Percentiles rank a stretch among this genome's conserved stretches.
Conservation (phyloP, 1,284 basidiomycete species). For the Malassezia sp. region DNA sequence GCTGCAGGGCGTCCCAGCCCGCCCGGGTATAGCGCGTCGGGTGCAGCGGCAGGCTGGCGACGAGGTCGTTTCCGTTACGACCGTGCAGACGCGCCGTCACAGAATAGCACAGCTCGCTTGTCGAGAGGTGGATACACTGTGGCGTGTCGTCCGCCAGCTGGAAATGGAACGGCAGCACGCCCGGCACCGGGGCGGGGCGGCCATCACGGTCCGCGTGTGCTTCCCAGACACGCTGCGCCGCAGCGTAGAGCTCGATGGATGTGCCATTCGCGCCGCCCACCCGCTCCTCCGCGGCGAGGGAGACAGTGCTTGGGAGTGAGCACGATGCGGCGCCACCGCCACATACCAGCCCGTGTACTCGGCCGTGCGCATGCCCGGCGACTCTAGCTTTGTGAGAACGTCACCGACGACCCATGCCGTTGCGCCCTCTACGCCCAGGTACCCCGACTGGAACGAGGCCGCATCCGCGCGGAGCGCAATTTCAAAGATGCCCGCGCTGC, state of each 20-base stretch:
- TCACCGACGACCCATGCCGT: conserved; percentile 39
- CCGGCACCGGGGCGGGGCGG: conserved; percentile 19
- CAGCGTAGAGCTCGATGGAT: conserved; percentile 26
- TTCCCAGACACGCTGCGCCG: conserved; percentile 27
- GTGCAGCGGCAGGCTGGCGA: conserved; percentile 27
- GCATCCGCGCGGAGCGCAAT: conserved; percentile 34
- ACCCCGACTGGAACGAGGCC: conserved; percentile 42
- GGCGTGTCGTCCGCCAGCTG: conserved; percentile 35
- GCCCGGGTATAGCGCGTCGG: conserved; percentile 34
- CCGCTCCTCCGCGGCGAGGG: neutral
- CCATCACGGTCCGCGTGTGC: neutral
- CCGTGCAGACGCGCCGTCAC: conserved; percentile 29
- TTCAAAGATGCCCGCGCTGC: too few species aligned
- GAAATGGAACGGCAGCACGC: conserved; percentile 37
- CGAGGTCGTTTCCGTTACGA: conserved; percentile 11
- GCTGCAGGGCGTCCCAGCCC: conserved; percentile 3
- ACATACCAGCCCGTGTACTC: neutral
- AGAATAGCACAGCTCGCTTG: conserved; percentile 29
- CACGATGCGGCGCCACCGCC: neutral
- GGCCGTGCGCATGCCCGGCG: neutral
- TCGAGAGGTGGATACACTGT: conserved; percentile 38
- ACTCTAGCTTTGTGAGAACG: conserved; percentile 38
- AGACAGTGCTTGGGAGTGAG: neutral
- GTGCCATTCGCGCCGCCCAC: neutral
- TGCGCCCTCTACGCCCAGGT: conserved; percentile 34